Percentiles rank a stretch among this genome's conserved stretches.
These are phyloP conservation scores for Pleurotus citrinopileatus DNA, from an alignment of 768 basidiomycete genomes.

Conservation along the genomic window DNA sequence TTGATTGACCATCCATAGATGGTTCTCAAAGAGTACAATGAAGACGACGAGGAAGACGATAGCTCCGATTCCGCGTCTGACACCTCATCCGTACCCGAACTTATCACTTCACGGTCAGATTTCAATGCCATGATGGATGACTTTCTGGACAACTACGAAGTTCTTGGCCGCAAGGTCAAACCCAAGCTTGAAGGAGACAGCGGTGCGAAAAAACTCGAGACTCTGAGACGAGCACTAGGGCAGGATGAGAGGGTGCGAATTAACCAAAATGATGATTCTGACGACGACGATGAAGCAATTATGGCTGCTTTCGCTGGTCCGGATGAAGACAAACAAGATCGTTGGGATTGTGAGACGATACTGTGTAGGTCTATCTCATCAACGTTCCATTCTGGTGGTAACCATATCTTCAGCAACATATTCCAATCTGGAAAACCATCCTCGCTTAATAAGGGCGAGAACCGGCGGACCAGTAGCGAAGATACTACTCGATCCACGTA, in stretches of 20 bases:
- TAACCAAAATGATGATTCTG: constrained; percentile 39
- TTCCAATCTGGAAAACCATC: constrained; percentile 97
- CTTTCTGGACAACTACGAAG: constrained; percentile 89
- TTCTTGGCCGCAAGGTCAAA: constrained; percentile 84
- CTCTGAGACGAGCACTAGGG: constrained; percentile 76
- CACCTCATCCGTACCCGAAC: constrained; percentile 52
- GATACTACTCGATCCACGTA: constrained; percentile 72
- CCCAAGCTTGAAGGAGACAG: constrained; percentile 71
- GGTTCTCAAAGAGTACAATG: constrained; percentile 80
- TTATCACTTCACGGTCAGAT: constrained; percentile 82
- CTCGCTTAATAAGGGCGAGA: constrained; percentile 75
- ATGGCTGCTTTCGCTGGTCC: constrained; percentile 25
- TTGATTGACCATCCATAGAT: constrained; percentile 36
- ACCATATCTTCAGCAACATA: constrained; percentile 70
- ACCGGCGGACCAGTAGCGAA: constrained; percentile 52
- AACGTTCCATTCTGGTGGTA: background rate
- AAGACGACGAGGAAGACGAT: constrained; percentile 37
- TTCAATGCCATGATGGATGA: constrained; percentile 91
- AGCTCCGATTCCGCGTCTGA: constrained; percentile 32
- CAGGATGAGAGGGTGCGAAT: constrained; percentile 56
- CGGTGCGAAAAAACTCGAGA: constrained; percentile 76
- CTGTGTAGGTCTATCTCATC: constrained; percentile 57
- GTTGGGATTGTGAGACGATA: constrained; percentile 97
- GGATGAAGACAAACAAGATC: constrained; percentile 62
- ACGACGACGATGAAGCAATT: constrained; percentile 40